Base-by-base conservation (phyloP, 805 yeast genomes). In the Kuraishia piskuri region DNA sequence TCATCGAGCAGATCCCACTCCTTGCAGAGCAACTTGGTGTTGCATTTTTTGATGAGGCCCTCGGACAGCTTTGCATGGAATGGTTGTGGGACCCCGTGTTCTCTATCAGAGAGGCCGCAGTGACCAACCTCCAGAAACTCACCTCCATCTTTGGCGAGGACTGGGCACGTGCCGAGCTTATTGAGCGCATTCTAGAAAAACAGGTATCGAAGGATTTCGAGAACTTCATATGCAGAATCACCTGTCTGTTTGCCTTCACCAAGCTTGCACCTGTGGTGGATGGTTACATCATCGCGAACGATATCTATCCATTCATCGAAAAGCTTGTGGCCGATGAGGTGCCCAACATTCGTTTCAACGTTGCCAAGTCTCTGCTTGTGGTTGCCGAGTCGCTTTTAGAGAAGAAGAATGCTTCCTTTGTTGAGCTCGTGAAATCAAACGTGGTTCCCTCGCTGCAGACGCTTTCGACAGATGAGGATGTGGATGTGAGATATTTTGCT, bases 61-160 rank as follows among this genome's bases (percentile, higher is more conserved):
- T 94, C 59, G 90, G 96, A 58, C 84, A 88, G 50, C 76, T 94
- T 61, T 94, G 97, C 63, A 80, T 94, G 80, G 87, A 91, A n/a
- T 94, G 99, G 98, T 76, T 94, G 59, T 91, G 97, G 96, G 99
- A 94, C 72, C 88, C 91, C 3, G 99, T 94, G 45, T 94, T 82
- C 71, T 91, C 98, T 4, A 91, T 94, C 56, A 84, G 99, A 70
- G 95, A 90, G 59, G 99, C 99, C 9, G 98, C 98, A 0, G 96
- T 94, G 31, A 73, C 76, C 54, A 94, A 91, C 68, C 74, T 94
- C 60, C 84, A 80, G 59, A 84, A 86, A 60, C 76, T 94, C 61
- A 84, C 97, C 4, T 80, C 79, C 59, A 90, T 89, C 40, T 94
- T 94, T 71, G 99, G 98, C 31, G 84, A 91, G 40, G 83, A 83